Percentiles rank a stretch among this genome's conserved stretches.
Conservation (phyloP, 1,284 basidiomycete genomes). For the Papiliotrema terrestris region DNA sequence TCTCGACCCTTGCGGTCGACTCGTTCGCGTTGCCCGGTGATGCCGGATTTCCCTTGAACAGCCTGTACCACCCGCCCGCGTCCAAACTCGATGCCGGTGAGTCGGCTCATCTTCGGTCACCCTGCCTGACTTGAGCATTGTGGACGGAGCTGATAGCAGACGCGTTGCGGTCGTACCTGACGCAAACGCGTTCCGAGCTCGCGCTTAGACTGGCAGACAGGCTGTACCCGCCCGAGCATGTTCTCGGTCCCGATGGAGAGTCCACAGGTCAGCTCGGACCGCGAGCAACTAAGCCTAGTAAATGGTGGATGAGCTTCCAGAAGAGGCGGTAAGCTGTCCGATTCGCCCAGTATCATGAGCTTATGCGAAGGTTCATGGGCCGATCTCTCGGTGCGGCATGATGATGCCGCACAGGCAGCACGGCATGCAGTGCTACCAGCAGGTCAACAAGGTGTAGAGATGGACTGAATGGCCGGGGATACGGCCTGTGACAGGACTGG, state of each 20-base stretch:
- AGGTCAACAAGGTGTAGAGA: too few relatives aligned
- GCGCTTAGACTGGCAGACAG: slow-evolving; percentile 80
- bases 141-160: slow-evolving; percentile 20
- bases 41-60: slow-evolving; percentile 88
- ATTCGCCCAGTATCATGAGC: not conserved
- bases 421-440: too few relatives aligned
- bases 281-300: slow-evolving; percentile 69
- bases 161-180: slow-evolving; percentile 77
- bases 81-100: slow-evolving; percentile 78
- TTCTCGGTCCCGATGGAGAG: slow-evolving; percentile 47
- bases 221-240: slow-evolving; percentile 60
- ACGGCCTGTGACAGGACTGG: too few relatives aligned
- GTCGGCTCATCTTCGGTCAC: slow-evolving; percentile 27
- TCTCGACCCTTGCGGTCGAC: slow-evolving; percentile 90
- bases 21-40: slow-evolving; percentile 93
- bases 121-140: not conserved
- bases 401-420: not conserved
- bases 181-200: slow-evolving; percentile 88
- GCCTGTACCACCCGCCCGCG: slow-evolving; percentile 79
- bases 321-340: slow-evolving; percentile 61
- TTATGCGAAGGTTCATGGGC: slow-evolving; percentile 11
- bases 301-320: slow-evolving; percentile 99
- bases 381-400: slow-evolving; percentile 9
- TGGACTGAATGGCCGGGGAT: too few relatives aligned
- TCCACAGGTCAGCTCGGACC: slow-evolving; percentile 55